Evolutionary conservation across 805 yeast genomes (phyloP).

Genomic region (Myxozyma geophila): DNA sequence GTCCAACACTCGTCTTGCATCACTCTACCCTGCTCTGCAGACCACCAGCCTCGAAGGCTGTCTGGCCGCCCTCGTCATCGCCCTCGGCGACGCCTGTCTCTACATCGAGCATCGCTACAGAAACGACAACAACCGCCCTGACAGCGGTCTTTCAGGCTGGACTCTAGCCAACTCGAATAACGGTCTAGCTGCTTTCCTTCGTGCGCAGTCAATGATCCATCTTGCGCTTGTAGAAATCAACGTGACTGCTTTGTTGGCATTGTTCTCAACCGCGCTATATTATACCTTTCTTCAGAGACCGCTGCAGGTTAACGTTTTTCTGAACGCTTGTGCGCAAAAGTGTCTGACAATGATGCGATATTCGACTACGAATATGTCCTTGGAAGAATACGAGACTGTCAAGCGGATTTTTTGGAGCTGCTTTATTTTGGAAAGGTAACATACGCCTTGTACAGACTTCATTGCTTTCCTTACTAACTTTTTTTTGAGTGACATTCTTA

Average conservation of each 20-base stretch:
- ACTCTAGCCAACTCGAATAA: neutral
- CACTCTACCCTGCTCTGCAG: neutral
- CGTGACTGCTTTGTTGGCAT: neutral
- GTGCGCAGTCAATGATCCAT: neutral
- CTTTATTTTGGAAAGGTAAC: neutral
- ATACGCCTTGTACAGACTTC: neutral
- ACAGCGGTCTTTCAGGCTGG: neutral
- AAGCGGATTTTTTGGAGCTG: constrained; percentile 5
- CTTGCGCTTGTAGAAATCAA: neutral
- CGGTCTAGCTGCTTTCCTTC: neutral
- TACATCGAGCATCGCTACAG: neutral
- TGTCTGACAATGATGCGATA: neutral
- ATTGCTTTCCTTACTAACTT: neutral
- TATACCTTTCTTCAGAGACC: neutral
- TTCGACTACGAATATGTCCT: neutral
- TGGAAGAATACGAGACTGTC: neutral
- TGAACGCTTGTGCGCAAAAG: constrained; percentile 4
- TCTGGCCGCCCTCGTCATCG: neutral
- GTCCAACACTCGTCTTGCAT: neutral
- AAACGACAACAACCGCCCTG: neutral
- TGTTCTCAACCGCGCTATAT: neutral
- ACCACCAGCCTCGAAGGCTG: neutral
- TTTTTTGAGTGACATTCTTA: constrained; percentile 7
- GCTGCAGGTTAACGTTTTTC: neutral
- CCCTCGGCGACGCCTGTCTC: constrained; percentile 1